Evolutionary conservation across 2,329 filamentous ascomycete genomes (phyloP).

Genomic region (Penicillium digitatum): DNA sequence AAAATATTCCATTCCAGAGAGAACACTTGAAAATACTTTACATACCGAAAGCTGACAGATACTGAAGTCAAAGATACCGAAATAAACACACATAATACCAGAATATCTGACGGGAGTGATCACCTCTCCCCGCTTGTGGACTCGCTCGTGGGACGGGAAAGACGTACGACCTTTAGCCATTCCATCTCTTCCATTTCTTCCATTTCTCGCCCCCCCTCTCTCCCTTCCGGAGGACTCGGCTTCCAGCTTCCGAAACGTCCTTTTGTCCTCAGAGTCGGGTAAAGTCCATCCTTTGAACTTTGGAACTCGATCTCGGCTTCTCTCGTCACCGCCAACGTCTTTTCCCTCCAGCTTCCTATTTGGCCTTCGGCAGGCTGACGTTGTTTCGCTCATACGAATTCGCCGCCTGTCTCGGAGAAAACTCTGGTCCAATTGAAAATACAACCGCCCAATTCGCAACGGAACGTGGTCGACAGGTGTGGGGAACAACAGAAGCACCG

Average conservation of each 20-base stretch:
- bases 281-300: not conserved
- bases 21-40: not conserved
- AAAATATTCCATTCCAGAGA: not conserved
- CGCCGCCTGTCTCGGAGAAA: constrained; percentile 14
- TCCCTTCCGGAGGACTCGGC: constrained; percentile 1
- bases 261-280: not conserved
- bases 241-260: not conserved
- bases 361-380: not conserved
- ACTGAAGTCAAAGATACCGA: not conserved
- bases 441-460: constrained; percentile 16
- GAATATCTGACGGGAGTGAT: not conserved
- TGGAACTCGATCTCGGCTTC: not conserved
- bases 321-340: not conserved
- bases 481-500: constrained; percentile 16
- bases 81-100: not conserved
- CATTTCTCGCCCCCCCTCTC: not conserved
- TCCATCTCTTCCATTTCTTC: constrained; percentile 3
- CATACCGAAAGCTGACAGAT: not conserved
- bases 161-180: not conserved
- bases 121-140: constrained; percentile 7
- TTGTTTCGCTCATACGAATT: constrained; percentile 1
- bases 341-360: not conserved
- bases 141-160: constrained; percentile 4
- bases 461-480: constrained; percentile 21
- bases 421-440: constrained; percentile 24